Percentiles rank a stretch among this genome's conserved stretches.
Evolutionary conservation across 2,329 filamentous ascomycete genomes (phyloP).

Genomic region (Proliferodiscus dingleyae): DNA sequence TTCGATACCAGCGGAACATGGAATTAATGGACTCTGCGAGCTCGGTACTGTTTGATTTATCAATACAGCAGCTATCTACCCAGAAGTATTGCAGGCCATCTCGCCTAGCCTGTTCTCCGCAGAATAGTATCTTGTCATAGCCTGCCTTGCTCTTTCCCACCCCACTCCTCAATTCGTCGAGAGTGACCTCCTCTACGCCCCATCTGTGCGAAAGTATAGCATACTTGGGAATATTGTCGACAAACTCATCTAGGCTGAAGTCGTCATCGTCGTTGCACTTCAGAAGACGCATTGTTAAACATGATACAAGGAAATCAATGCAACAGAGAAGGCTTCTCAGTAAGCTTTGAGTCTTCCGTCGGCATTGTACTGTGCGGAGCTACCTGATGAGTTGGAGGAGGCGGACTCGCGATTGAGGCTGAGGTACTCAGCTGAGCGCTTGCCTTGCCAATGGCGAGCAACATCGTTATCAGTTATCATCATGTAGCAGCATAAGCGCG

Average conservation of each 20-base stretch:
- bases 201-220: slow-evolving; percentile 27
- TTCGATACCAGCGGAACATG: slow-evolving; percentile 19
- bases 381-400: too few species aligned
- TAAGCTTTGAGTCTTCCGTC: too few species aligned
- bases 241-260: slow-evolving; percentile 10
- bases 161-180: slow-evolving; percentile 6
- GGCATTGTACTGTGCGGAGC: too few species aligned
- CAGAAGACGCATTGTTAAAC: slow-evolving; percentile 17
- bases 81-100: slow-evolving; percentile 15
- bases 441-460: too few species aligned
- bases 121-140: slow-evolving; percentile 13
- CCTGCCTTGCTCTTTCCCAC: slow-evolving; percentile 6
- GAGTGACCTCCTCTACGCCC: slow-evolving; percentile 13
- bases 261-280: slow-evolving; percentile 6
- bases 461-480: too few species aligned
- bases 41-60: slow-evolving; percentile 11
- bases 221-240: slow-evolving; percentile 18
- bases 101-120: slow-evolving; percentile 12
- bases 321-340: too few species aligned
- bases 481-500: too few species aligned
- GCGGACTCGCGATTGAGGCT: too few species aligned
- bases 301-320: too few species aligned
- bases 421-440: too few species aligned
- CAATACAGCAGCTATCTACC: slow-evolving; percentile 20
- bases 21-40: slow-evolving; percentile 17